Evolutionary conservation across 2,329 filamentous ascomycete genomes (phyloP).

Genomic region (Scopulariopsis brevicaulis): DNA sequence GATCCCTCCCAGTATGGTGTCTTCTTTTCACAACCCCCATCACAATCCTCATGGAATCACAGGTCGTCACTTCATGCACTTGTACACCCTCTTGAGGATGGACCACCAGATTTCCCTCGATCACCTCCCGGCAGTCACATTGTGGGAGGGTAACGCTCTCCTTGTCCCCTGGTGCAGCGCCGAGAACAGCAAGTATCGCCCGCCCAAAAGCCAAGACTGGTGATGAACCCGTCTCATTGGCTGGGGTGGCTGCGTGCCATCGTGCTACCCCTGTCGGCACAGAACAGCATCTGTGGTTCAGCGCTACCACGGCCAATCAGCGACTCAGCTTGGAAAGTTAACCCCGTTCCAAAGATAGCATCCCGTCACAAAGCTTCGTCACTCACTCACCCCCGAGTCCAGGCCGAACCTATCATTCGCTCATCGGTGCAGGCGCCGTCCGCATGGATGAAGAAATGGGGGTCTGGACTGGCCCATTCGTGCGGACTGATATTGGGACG

Average conservation of each 20-base stretch:
- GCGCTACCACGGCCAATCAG: slow-evolving; percentile 3
- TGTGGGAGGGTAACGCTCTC: background rate
- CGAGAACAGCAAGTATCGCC: background rate
- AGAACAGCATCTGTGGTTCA: background rate
- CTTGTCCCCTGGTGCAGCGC: background rate
- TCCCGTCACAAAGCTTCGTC: background rate
- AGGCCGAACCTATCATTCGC: background rate
- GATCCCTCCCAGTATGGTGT: background rate
- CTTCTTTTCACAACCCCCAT: background rate
- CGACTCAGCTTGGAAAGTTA: background rate
- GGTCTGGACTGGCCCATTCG: background rate
- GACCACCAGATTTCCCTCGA: background rate
- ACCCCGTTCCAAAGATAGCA: slow-evolving; percentile 2
- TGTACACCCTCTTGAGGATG: background rate
- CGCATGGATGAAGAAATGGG: background rate
- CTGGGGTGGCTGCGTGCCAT: background rate
- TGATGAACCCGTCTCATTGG: background rate
- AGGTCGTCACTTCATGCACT: background rate
- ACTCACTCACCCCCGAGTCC: background rate
- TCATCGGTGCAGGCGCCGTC: background rate
- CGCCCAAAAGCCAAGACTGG: background rate
- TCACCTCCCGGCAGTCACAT: background rate
- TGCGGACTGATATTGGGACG: background rate
- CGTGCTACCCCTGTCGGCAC: background rate
- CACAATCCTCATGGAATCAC: background rate